Evolutionary conservation across 78 protist genomes (phyloP).

Genomic region (Cavenderia fasciculata): DNA sequence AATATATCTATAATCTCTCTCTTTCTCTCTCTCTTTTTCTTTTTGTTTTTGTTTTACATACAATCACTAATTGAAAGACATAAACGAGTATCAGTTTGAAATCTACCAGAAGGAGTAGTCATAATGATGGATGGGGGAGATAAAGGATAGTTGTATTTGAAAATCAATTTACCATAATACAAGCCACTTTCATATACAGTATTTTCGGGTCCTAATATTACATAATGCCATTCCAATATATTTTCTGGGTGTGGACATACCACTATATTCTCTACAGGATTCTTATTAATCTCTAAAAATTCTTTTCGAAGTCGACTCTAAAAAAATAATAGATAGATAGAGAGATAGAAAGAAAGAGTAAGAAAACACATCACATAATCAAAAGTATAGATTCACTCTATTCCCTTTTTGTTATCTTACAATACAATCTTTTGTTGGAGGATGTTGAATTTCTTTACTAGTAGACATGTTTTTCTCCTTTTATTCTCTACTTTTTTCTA

Average conservation of each 20-base stretch:
- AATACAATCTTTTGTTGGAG: slow-evolving; percentile 75
- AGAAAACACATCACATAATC: neutral
- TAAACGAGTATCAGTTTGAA: slow-evolving; percentile 45
- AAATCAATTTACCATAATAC: slow-evolving; percentile 52
- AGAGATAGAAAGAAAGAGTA: neutral
- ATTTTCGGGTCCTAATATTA: slow-evolving; percentile 40
- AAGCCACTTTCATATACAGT: slow-evolving; percentile 65
- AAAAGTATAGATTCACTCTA: neutral
- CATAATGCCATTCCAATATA: slow-evolving; percentile 68
- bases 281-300: slow-evolving; percentile 60
- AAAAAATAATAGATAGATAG: neutral
- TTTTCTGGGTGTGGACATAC: slow-evolving; percentile 56
- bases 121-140: slow-evolving; percentile 48
- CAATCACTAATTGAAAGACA: slow-evolving; percentile 54
- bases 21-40: no score
- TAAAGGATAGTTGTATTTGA: slow-evolving; percentile 42
- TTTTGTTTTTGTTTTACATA: no score
- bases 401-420: neutral
- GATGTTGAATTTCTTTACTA: slow-evolving; percentile 30
- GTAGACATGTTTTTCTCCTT: slow-evolving; percentile 22
- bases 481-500: no score
- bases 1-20: no score
- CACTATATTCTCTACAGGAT: slow-evolving; percentile 62
- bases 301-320: slow-evolving; percentile 46
- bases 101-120: slow-evolving; percentile 32